phyloP scores from a whole-genome alignment of 805 yeast species.

The Metschnikowia kunwiensis region DNA sequence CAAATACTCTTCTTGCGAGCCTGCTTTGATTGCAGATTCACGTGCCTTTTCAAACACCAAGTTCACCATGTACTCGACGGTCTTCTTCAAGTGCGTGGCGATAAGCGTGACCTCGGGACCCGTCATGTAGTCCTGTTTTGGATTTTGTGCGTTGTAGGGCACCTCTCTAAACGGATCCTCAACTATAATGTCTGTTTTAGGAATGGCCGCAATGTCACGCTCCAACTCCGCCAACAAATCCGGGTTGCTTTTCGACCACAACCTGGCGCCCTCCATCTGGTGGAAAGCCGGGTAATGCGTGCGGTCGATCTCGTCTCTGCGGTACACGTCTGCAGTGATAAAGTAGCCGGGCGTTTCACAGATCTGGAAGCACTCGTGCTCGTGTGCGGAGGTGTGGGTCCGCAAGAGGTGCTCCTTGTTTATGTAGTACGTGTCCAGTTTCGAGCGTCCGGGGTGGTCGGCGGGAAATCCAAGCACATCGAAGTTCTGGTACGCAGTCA shows the following conservation, averaged over 20 bases:
- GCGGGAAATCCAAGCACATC: constrained; percentile 87
- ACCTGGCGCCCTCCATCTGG: constrained; percentile 94
- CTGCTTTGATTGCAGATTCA: constrained; percentile 57
- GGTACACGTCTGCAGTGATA: constrained; percentile 92
- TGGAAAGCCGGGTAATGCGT: constrained; percentile 98
- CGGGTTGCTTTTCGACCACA: constrained; percentile 62
- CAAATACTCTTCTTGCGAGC: constrained; percentile 54
- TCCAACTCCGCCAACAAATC: constrained; percentile 39
- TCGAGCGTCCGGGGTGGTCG: constrained; percentile 92
- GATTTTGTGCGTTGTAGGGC: constrained; percentile 60
- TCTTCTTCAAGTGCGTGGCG: constrained; percentile 76
- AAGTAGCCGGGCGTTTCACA: constrained; percentile 79
- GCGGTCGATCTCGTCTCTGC: constrained; percentile 92
- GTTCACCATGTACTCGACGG: constrained; percentile 78
- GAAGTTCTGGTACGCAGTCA: constrained; percentile 78
- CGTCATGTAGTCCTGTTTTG: constrained; percentile 76
- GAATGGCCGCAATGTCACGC: constrained; percentile 61
- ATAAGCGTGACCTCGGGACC: constrained; percentile 66
- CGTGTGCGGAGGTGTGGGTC: constrained; percentile 98
- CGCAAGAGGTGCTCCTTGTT: constrained; percentile 70
- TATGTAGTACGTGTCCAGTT: constrained; percentile 88
- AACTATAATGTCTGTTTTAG: constrained; percentile 66
- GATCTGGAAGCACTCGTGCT: constrained; percentile 71
- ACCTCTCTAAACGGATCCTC: constrained; percentile 58
- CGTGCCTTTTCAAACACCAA: constrained; percentile 76